Evolutionary conservation across 176 grass and related monocot genomes (phyloP).

Genomic region (Echinochloa phyllopogon): DNA sequence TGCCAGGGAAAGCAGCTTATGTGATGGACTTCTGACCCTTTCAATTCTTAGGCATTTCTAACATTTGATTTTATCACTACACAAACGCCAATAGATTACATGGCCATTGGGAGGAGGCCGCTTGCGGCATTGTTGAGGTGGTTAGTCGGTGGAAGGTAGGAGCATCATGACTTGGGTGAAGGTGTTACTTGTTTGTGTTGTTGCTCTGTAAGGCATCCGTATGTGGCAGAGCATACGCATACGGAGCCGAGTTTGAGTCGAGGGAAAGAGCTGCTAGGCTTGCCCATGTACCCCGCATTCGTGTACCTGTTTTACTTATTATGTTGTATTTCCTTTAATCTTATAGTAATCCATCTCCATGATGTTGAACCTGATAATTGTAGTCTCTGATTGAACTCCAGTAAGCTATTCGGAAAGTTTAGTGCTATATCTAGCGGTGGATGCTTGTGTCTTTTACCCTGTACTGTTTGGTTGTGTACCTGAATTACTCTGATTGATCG

Average conservation of each 20-base stretch:
- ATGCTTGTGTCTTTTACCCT: conserved; percentile 12
- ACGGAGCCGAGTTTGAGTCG: conserved; percentile 38
- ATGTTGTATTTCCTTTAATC: conserved; percentile 58
- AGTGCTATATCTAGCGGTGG: conserved; percentile 36
- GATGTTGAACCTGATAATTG: conserved; percentile 50
- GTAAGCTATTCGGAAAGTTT: conserved; percentile 26
- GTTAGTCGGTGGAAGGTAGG: conserved; percentile 43
- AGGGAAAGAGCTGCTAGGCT: conserved; percentile 36
- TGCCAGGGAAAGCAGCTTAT: conserved; percentile 52
- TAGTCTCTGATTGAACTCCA: conserved; percentile 43
- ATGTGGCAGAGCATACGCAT: conserved; percentile 10
- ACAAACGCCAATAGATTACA: conserved; percentile 50
- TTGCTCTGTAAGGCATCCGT: conserved; percentile 42
- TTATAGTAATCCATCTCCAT: conserved; percentile 46
- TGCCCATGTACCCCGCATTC: conserved; percentile 55
- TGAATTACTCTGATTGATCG: neutral
- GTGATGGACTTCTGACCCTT: conserved; percentile 40
- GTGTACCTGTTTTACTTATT: conserved; percentile 58
- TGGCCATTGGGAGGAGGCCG: conserved; percentile 45
- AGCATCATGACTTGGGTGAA: conserved; percentile 40
- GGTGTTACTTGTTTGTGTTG: conserved; percentile 42
- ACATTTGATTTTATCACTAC: conserved; percentile 41
- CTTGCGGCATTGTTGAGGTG: conserved; percentile 30
- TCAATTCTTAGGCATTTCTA: conserved; percentile 57
- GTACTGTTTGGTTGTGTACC: neutral